Conservation (phyloP, 306 rosid species). For the Inga laurina region DNA sequence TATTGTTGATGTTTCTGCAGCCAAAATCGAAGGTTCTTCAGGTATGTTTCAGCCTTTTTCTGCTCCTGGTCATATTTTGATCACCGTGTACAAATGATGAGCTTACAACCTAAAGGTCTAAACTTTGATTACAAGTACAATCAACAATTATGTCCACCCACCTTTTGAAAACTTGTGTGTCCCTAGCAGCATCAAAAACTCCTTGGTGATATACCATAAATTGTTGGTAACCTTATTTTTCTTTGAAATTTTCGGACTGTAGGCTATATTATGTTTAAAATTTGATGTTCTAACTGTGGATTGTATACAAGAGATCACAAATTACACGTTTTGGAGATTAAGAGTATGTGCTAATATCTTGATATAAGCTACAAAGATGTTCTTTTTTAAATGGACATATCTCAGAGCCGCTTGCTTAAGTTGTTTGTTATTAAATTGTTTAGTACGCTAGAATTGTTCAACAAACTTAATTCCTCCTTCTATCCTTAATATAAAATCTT, state of each 20-base stretch:
- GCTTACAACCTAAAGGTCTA: not conserved
- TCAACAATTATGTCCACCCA: not conserved
- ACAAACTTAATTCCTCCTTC: not conserved
- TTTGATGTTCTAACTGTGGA: not conserved
- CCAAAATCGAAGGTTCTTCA: constrained; percentile 62
- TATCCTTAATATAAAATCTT: too few relatives aligned
- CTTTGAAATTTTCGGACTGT: not conserved
- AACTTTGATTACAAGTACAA: not conserved
- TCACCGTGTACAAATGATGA: not conserved
- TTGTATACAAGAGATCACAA: not conserved
- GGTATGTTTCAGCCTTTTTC: constrained; percentile 41
- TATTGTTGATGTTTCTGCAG: constrained; percentile 43
- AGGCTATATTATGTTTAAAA: not conserved
- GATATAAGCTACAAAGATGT: not conserved
- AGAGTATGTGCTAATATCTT: not conserved
- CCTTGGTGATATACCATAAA: not conserved
- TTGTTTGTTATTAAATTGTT: not conserved
- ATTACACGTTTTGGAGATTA: not conserved
- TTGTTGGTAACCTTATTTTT: not conserved
- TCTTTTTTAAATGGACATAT: not conserved
- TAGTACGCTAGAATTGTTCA: not conserved
- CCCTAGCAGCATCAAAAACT: not conserved
- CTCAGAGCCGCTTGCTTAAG: not conserved
- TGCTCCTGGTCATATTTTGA: constrained; percentile 10
- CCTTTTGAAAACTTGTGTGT: not conserved